Evolutionary conservation across 1,139 yeast species (phyloP).

Genomic region (Suhomyces taliae): DNA sequence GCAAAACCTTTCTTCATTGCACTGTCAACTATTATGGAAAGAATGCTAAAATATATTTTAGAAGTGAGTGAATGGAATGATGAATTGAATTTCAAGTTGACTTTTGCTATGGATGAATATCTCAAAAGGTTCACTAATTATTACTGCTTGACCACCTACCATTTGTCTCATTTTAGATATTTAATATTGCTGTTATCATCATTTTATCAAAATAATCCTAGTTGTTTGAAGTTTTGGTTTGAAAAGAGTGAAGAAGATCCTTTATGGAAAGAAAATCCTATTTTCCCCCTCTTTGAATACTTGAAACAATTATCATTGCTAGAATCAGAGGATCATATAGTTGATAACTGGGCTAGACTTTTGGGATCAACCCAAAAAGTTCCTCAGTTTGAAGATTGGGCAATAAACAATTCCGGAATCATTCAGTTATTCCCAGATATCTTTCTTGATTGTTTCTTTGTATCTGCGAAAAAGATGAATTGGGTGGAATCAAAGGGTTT

Average conservation of each 20-base stretch:
- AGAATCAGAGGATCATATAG: neutral
- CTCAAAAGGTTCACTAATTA: slow-evolving; percentile 1
- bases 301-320: neutral
- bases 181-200: neutral
- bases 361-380: neutral
- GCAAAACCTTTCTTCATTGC: slow-evolving; percentile 4
- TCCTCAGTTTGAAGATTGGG: neutral
- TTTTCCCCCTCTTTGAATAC: neutral
- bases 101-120: slow-evolving; percentile 1
- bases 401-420: neutral
- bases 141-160: neutral
- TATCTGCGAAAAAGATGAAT: neutral
- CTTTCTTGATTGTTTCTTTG: neutral
- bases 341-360: neutral
- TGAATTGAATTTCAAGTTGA: neutral
- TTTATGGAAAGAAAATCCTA: neutral
- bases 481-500: neutral
- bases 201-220: slow-evolving; percentile 4
- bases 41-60: slow-evolving; percentile 4
- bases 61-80: neutral
- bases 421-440: neutral
- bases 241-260: neutral
- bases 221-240: slow-evolving; percentile 1
- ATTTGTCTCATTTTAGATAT: slow-evolving; percentile 2
- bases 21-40: slow-evolving; percentile 7